Conservation (phyloP, 768 basidiomycete species). For the Leccinum variicolor region DNA sequence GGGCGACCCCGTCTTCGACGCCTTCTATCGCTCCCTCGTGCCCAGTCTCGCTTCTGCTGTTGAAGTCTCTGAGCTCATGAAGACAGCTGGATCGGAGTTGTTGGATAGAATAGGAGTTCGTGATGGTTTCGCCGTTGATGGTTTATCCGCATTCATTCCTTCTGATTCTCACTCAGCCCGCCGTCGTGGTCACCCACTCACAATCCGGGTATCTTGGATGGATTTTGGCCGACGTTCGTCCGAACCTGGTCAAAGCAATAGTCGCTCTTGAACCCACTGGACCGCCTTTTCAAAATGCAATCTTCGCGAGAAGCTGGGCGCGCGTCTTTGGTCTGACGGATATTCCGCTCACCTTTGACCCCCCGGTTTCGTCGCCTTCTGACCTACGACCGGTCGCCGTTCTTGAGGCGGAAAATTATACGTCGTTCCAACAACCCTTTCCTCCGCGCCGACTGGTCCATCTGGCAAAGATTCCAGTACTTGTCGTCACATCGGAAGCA, state of each 20-base stretch:
- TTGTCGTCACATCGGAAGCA: constrained; percentile 47
- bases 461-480: constrained; percentile 41
- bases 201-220: constrained; percentile 49
- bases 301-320: constrained; percentile 36
- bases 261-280: constrained; percentile 49
- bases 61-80: constrained; percentile 39
- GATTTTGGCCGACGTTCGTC: constrained; percentile 46
- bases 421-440: constrained; percentile 40
- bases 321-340: constrained; percentile 49
- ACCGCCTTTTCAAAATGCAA: constrained; percentile 43
- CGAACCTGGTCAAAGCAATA: constrained; percentile 43
- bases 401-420: constrained; percentile 28
- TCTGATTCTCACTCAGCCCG: constrained; percentile 32
- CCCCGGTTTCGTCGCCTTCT: constrained; percentile 38
- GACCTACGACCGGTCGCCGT: constrained; percentile 33
- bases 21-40: constrained; percentile 42
- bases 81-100: constrained; percentile 38
- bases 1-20: constrained; percentile 44
- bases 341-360: constrained; percentile 41
- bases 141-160: not conserved
- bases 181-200: constrained; percentile 48
- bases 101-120: constrained; percentile 49
- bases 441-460: constrained; percentile 44
- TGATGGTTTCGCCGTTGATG: not conserved
- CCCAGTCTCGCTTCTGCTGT: constrained; percentile 36